phyloP scores from a whole-genome alignment of 1,284 basidiomycete species.

The Ganoderma leucocontextum region DNA sequence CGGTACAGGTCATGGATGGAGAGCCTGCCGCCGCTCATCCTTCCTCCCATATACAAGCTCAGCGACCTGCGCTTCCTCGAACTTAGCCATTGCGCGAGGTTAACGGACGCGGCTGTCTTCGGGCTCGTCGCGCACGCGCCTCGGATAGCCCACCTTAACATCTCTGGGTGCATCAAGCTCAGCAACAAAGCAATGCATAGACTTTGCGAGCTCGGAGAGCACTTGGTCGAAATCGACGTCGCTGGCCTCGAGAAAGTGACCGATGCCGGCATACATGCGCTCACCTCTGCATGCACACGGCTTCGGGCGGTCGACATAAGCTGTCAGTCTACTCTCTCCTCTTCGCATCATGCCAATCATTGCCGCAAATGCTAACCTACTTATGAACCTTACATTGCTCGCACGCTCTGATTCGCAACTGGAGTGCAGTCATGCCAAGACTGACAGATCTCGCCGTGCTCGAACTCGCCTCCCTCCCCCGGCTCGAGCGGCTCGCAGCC shows the following conservation, averaged over 20 bases:
- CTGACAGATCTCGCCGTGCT: constrained; percentile 88
- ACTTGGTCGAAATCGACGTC: constrained; percentile 84
- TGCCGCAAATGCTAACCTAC: not conserved
- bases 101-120: constrained; percentile 84
- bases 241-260: constrained; percentile 85
- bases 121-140: constrained; percentile 85
- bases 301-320: constrained; percentile 88
- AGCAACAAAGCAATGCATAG: constrained; percentile 79
- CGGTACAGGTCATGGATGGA: constrained; percentile 60
- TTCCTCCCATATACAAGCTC: constrained; percentile 59
- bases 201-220: constrained; percentile 77
- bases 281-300: constrained; percentile 78
- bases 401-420: not conserved
- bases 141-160: constrained; percentile 78
- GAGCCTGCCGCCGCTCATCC: constrained; percentile 62
- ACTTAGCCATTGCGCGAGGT: constrained; percentile 72
- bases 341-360: not conserved
- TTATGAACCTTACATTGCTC: not conserved
- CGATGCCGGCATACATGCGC: constrained; percentile 76
- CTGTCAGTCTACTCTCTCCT: constrained; percentile 60
- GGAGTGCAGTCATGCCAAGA: constrained; percentile 24
- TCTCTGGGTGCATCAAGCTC: constrained; percentile 85
- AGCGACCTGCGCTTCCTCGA: constrained; percentile 82
- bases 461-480: constrained; percentile 79
- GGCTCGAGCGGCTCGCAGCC: constrained; percentile 82